Conservation (phyloP, 2,329 filamentous ascomycete genomes). For the Neofusicoccum umdonicola region DNA sequence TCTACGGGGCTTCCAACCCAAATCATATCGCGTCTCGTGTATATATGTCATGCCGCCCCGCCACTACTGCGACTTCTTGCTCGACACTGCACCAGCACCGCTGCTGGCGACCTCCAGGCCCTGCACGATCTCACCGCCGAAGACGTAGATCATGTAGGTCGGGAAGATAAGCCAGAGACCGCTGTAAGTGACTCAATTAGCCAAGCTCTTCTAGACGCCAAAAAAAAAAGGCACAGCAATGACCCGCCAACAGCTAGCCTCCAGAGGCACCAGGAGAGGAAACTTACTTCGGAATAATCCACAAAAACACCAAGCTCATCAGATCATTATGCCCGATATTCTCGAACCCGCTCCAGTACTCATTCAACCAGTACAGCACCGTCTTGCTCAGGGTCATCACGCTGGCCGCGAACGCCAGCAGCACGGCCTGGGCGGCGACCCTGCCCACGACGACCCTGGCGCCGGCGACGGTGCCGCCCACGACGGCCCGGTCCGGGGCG, state of each 20-base stretch:
- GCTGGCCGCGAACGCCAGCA: conserved; percentile 59
- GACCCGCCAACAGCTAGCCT: too few species aligned
- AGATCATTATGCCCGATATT: conserved; percentile 63
- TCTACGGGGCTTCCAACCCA: neutral
- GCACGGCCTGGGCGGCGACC: conserved; percentile 53
- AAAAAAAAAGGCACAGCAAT: neutral
- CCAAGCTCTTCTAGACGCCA: neutral
- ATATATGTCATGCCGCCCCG: neutral
- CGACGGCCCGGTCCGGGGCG: conserved; percentile 32
- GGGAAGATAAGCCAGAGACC: conserved; percentile 65
- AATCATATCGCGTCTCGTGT: too few species aligned
- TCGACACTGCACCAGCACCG: conserved; percentile 29
- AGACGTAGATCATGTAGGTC: conserved; percentile 59
- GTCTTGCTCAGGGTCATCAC: conserved; percentile 69
- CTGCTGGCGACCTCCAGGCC: conserved; percentile 46
- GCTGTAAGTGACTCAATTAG: conserved; percentile 34
- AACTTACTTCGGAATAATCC: conserved; percentile 66
- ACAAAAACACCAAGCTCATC: conserved; percentile 54
- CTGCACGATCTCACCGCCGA: conserved; percentile 61
- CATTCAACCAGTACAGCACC: conserved; percentile 64
- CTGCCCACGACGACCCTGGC: conserved; percentile 53
- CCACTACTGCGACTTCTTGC: conserved; percentile 19
- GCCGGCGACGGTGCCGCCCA: conserved; percentile 46
- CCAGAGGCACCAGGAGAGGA: neutral
- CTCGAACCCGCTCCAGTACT: conserved; percentile 59